phyloP scores from a whole-genome alignment of 495 filamentous ascomycete genomes.

The Penicillium ucsense region DNA sequence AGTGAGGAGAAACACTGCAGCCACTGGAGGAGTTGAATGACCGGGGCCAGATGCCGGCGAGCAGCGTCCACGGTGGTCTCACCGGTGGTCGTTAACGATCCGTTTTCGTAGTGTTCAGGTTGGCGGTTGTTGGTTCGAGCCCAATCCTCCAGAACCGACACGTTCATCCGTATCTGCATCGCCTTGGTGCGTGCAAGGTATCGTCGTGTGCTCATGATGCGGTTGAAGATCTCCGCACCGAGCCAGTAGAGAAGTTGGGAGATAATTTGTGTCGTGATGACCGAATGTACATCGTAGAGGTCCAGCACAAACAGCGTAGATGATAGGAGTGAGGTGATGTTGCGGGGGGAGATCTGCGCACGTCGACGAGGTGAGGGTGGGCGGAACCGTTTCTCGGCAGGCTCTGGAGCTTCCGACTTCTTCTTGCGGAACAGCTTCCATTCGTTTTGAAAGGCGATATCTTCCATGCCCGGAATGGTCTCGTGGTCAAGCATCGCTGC shows the following conservation, averaged over 20 bases:
- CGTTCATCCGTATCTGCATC: constrained; percentile 99
- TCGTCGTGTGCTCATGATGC: constrained; percentile 89
- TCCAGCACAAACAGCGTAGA: constrained; percentile 97
- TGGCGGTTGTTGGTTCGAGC: constrained; percentile 84
- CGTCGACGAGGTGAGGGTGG: constrained; percentile 92
- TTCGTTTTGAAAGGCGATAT: constrained; percentile 93
- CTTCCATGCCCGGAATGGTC: constrained; percentile 94
- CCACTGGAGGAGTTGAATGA: constrained; percentile 96
- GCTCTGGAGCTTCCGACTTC: constrained; percentile 71
- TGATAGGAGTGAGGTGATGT: constrained; percentile 92
- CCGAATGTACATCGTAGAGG: constrained; percentile 96
- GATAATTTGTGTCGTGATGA: constrained; percentile 86
- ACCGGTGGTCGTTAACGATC: constrained; percentile 75
- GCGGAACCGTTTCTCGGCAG: constrained; percentile 82
- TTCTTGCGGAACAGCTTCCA: constrained; percentile 96
- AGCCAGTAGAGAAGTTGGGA: constrained; percentile 96
- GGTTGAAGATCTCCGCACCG: constrained; percentile 93
- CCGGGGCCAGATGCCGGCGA: constrained; percentile 72
- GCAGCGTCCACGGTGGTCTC: constrained; percentile 78
- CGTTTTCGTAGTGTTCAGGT: constrained; percentile 92
- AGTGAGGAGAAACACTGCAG: constrained; percentile 94
- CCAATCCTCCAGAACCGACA: constrained; percentile 94
- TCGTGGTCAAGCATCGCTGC: constrained; percentile 93
- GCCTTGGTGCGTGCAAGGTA: constrained; percentile 96
- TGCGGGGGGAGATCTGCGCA: constrained; percentile 84